phyloP scores from a whole-genome alignment of 495 filamentous ascomycete species.

The Viridothelium virens region DNA sequence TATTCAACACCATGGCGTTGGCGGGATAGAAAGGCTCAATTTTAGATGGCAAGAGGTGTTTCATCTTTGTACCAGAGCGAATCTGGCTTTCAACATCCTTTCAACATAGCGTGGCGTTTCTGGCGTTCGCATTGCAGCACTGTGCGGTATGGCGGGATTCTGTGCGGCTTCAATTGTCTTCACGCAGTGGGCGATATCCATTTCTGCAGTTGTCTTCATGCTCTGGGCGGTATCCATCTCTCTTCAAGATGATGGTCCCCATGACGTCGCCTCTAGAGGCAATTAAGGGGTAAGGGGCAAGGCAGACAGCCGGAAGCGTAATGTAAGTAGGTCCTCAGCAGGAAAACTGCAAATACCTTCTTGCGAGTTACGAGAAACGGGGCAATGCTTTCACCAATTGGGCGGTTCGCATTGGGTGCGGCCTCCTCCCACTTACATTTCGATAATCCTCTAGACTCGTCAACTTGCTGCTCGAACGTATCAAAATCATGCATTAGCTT shows the following conservation, averaged over 20 bases:
- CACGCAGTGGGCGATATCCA: neutral
- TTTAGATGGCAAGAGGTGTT: neutral
- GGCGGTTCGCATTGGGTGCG: conserved; percentile 6
- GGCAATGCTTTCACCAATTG: neutral
- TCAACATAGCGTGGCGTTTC: conserved; percentile 8
- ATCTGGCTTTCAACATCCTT: neutral
- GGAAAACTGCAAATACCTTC: neutral
- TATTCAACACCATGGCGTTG: conserved; percentile 11
- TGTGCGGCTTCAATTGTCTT: neutral
- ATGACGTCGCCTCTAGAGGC: neutral
- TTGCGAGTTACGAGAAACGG: neutral
- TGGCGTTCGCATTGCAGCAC: neutral
- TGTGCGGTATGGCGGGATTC: neutral
- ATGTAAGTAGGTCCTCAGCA: neutral
- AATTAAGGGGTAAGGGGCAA: too few relatives aligned
- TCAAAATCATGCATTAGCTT: neutral
- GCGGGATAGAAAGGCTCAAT: neutral
- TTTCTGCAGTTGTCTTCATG: too few relatives aligned
- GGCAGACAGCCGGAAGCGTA: neutral
- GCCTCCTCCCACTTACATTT: neutral
- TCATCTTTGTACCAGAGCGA: neutral
- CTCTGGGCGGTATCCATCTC: too few relatives aligned
- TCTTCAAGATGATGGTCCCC: neutral
- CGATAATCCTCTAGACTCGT: neutral
- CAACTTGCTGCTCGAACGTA: neutral